Evolutionary conservation across 2,329 filamentous ascomycete species (phyloP).

Genomic region (Xylariales sp.): DNA sequence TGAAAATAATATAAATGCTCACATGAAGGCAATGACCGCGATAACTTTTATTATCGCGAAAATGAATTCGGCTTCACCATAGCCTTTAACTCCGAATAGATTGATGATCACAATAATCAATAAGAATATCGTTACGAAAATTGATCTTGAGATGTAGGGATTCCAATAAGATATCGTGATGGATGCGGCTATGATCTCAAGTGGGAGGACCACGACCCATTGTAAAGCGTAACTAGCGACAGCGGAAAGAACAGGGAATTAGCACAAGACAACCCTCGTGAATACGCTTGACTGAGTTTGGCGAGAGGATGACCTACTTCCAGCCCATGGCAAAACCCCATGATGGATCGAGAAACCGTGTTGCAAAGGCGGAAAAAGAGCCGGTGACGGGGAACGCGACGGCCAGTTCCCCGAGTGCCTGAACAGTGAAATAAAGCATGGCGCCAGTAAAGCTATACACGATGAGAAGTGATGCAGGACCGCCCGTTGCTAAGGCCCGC

Average conservation of each 20-base stretch:
- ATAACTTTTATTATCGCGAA: conserved; percentile 84
- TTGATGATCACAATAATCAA: conserved; percentile 75
- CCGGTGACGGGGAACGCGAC: conserved; percentile 88
- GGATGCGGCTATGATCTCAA: conserved; percentile 84
- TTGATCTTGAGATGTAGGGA: conserved; percentile 56
- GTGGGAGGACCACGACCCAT: conserved; percentile 78
- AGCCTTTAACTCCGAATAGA: conserved; percentile 81
- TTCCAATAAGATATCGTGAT: conserved; percentile 84
- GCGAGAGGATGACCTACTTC: conserved; percentile 67
- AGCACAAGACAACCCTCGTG: too few species aligned
- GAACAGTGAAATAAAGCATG: conserved; percentile 90
- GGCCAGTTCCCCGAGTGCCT: conserved; percentile 86
- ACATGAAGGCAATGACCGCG: conserved; percentile 86
- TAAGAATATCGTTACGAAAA: conserved; percentile 82
- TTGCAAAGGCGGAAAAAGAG: conserved; percentile 89
- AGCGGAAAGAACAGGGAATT: too few species aligned
- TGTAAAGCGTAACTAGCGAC: conserved; percentile 84
- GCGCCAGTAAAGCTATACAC: conserved; percentile 75
- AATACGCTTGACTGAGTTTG: too few species aligned
- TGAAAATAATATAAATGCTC: too few species aligned
- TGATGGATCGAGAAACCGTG: conserved; percentile 85
- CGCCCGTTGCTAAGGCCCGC: conserved; percentile 63
- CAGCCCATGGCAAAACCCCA: conserved; percentile 96
- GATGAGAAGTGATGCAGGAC: conserved; percentile 72
- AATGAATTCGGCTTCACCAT: conserved; percentile 85